phyloP scores from a whole-genome alignment of 139 green algal species.

The Asterochloris sp. region DNA sequence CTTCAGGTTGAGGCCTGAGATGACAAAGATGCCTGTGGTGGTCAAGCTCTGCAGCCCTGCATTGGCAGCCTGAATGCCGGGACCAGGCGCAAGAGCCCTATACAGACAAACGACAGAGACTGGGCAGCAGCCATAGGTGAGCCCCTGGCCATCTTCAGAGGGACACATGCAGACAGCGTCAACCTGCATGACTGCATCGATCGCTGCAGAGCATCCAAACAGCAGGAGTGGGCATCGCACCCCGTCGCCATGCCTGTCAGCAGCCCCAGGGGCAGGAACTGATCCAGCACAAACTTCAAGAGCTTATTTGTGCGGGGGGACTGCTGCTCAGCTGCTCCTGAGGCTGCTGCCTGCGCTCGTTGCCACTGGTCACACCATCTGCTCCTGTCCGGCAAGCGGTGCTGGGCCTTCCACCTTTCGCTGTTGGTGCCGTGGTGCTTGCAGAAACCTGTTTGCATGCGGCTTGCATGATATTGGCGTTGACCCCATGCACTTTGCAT shows the following conservation, averaged over 20 bases:
- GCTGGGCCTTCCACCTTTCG: no score
- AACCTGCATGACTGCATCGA: no score
- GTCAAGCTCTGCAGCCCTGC: conserved; percentile 26
- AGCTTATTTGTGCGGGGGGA: neutral
- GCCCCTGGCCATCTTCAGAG: no score
- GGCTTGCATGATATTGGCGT: no score
- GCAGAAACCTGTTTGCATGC: no score
- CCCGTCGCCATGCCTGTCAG: conserved; percentile 19
- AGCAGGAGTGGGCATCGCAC: conserved; percentile 4
- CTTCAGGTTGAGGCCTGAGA: conserved; percentile 22
- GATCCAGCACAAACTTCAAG: conserved; percentile 11
- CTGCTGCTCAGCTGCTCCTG: neutral
- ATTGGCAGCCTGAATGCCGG: conserved; percentile 27
- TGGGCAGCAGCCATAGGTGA: neutral
- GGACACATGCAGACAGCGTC: no score
- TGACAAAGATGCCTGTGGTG: conserved; percentile 34
- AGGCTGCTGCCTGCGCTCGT: neutral
- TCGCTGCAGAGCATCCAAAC: no score
- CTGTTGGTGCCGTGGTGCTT: no score
- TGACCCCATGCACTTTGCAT: no score
- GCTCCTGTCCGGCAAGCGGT: no score
- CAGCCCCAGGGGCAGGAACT: conserved; percentile 28
- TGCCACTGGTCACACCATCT: neutral
- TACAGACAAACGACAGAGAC: neutral
- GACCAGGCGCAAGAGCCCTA: conserved; percentile 26